Evolutionary conservation across 148 eudicot genomes (phyloP), one percentile per base, ranked within the genome.

Genomic region (Persicaria maculosa): DNA sequence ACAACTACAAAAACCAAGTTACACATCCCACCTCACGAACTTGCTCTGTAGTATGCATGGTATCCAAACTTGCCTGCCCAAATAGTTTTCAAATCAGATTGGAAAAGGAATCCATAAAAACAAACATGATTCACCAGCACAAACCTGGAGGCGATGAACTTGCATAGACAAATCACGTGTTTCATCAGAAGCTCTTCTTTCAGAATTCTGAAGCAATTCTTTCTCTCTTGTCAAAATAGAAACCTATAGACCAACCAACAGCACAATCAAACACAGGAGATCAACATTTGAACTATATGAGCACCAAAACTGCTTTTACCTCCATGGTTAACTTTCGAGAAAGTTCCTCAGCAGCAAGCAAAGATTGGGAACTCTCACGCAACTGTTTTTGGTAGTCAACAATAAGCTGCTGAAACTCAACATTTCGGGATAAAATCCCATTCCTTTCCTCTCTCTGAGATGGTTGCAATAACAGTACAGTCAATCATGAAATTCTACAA

Each of bases 111-210:
- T 19, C 58, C 52, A 61, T 40, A 47, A 11, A 53, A 19, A 73
- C 5, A 74, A 4, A 48, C 17, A 71, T 25, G 45, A 53, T 46
- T 9, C 2, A 19, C 50, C 55, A 61, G 3, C 52, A 20, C 25
- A 71, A 68, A 88, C 92, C 89, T 93, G 99, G 75, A 95, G 86
- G 20, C 93, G 89, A 53, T 87, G 76, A 70, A 89, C 86, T 81
- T 97, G 92, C 77, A 86, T 86, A 62, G 94, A 90, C 86, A 92
- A 77, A 85, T 84, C 86, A 81, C 88, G 86, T 61, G 90, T 94
- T 86, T 95, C 99, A 80, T 87, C 94, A 19, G 67, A 84, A 74
- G 97, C 97, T 82, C 99, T 86, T 84, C 86, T 92, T 80, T 95
- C 99, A 2, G 99, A 83, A 58, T 89, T 86, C 44, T 81, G 47